Evolutionary conservation across 352 stramenopile species (phyloP).

Genomic region (Pythium utonaiense): DNA sequence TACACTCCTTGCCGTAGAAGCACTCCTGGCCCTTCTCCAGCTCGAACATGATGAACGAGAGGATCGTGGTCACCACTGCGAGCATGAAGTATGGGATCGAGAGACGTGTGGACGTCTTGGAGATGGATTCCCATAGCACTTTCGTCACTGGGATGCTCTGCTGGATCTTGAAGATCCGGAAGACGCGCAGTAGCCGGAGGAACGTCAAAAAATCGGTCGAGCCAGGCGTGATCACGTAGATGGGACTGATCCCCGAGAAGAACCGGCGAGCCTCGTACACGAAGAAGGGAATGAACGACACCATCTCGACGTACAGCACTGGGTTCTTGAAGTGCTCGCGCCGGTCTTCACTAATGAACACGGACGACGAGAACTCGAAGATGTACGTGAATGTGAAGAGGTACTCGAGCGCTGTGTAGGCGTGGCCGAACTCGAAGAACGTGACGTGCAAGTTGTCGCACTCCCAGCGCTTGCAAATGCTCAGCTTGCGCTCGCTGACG

Average conservation of each 20-base stretch:
- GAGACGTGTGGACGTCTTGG: slow-evolving; percentile 70
- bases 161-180: slow-evolving; percentile 77
- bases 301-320: slow-evolving; percentile 56
- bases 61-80: slow-evolving; percentile 64
- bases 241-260: slow-evolving; percentile 29
- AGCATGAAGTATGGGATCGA: slow-evolving; percentile 83
- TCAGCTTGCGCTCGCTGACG: slow-evolving; percentile 30
- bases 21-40: slow-evolving; percentile 76
- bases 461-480: slow-evolving; percentile 73
- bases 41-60: slow-evolving; percentile 79
- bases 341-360: slow-evolving; percentile 40
- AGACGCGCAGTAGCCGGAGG: slow-evolving; percentile 52
- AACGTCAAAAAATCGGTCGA: slow-evolving; percentile 63
- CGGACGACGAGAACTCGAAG: slow-evolving; percentile 41
- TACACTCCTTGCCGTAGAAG: slow-evolving; percentile 65
- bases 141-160: slow-evolving; percentile 76
- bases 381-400: slow-evolving; percentile 65
- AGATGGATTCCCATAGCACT: slow-evolving; percentile 75
- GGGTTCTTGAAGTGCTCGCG: slow-evolving; percentile 63
- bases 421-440: slow-evolving; percentile 61
- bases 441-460: slow-evolving; percentile 72
- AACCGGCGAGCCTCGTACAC: slow-evolving; percentile 46
- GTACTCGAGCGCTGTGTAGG: slow-evolving; percentile 58
- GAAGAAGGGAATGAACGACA: slow-evolving; percentile 70
- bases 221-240: slow-evolving; percentile 65